Evolutionary conservation across 192 early-diverging fungal species (phyloP), one percentile per base, ranked within the genome.

Genomic region (Backusella tarrabulga): DNA sequence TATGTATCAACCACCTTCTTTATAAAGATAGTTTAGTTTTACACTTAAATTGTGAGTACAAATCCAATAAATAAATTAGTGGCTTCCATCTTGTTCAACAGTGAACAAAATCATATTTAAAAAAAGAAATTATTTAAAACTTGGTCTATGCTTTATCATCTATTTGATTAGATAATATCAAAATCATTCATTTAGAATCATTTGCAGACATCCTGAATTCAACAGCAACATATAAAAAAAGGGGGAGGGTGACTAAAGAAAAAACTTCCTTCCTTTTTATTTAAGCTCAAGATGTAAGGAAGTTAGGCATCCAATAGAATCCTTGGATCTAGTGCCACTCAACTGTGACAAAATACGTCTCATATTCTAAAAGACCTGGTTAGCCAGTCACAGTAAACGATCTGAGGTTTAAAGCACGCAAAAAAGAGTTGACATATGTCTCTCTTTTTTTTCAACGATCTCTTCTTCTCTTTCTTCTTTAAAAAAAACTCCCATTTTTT

Each of bases 301-400:
- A 63, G n/a, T 63, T 29, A 29, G 26, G 1, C 23, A 70, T 70
- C 68, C 68, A 70, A 70, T 70, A 38, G 36, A 35, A 36, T 41
- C 35, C 1, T 70, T 23, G 21, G 68, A 70, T 70, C 68, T 21
- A 17, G 68, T 70, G 21, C 68, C 19, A 70, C 68, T 38, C 8
- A 19, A 14, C 35, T 70, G 68, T 70, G 68, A 70, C 68, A 70
- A 70, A 70, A 38, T 41, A 70, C 34, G 68, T 35, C 68, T 70
- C 67, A 68, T 36, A n/a, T 68, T 26, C 56, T 63, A 29, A 63
- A 26, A 63, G 56, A 23, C 56, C 21, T 29, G 26, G 23, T 29
- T 26, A 63, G 4, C 56, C 56, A 63, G 56, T 63, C 56, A 63
- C 56, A 63, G 26, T 14, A 29, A 63, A 23, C 11, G 23, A 63